Evolutionary conservation across 169 alveolate species (phyloP), one percentile per base, ranked within the genome.

Genomic region (Plasmodium gaboni): DNA sequence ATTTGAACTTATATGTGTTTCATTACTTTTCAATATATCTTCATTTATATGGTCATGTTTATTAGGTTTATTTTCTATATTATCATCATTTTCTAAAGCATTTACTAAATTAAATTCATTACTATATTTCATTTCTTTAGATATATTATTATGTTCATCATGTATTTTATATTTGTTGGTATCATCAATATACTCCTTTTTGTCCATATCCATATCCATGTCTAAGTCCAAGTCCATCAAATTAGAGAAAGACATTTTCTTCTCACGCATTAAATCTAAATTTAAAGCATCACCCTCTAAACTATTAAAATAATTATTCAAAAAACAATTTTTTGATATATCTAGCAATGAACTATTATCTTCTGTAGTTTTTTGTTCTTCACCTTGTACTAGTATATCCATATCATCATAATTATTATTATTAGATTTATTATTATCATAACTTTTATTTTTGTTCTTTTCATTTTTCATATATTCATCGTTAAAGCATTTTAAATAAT

Each of bases 251-350:
- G 42, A 51, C 51, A 19, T 24, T 9, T 74, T 74, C 46, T 32
- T 60, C 42, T 60, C 73, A 60, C 46, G 24, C 15, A 19, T 50
- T 7, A 9, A 26, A 55, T 17, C n/a, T 55, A 22, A 24, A 50
- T 67, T 12, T 17, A 57, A 64, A 2, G 60, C n/a, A 26, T 65
- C 78, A 9, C 53, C 64, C 38, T 78, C 60, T 59, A 78, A 78
- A 57, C 53, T 78, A 26, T 78, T 78, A 50, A 78, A 78, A 57
- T 67, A 78, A 65, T 65, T 51, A 59, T 78, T 78, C 57, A 78
- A 69, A 57, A 78, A 78, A 24, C 63, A 64, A 32, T 48, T 78
- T 59, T 78, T 78, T n/a, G 89, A 78, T 48, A 78, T 78, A 69
- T 78, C 89, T 0, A 78, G 68, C 28, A 65, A 5, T 5, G 50